Evolutionary conservation across 2,329 filamentous ascomycete species (phyloP).

Genomic region (Verticillium isaacii): DNA sequence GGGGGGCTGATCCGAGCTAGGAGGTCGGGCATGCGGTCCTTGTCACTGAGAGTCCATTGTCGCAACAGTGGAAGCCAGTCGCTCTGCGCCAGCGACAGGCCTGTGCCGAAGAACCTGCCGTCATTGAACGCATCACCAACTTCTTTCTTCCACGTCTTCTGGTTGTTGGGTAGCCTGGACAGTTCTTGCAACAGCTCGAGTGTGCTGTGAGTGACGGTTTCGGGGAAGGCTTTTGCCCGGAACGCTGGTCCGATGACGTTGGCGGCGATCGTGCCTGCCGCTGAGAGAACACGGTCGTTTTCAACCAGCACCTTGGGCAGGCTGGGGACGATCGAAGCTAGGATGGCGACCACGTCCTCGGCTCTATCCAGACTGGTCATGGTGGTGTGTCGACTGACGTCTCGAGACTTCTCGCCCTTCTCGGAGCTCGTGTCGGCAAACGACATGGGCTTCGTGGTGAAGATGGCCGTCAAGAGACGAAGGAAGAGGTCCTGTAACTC

Average conservation of each 20-base stretch:
- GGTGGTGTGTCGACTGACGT: constrained; percentile 31
- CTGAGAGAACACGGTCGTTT: constrained; percentile 74
- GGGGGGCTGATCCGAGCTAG: constrained; percentile 75
- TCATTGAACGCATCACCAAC: constrained; percentile 91
- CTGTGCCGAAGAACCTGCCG: constrained; percentile 72
- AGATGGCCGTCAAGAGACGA: constrained; percentile 83
- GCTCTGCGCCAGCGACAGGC: constrained; percentile 58
- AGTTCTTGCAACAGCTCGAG: constrained; percentile 73
- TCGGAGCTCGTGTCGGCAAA: constrained; percentile 51
- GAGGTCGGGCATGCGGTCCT: constrained; percentile 80
- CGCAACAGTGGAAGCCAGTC: constrained; percentile 81
- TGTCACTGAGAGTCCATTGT: constrained; percentile 82
- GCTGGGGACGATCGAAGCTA: constrained; percentile 74
- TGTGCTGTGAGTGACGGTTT: constrained; percentile 69
- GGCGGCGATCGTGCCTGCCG: constrained; percentile 74
- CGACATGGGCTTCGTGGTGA: constrained; percentile 79
- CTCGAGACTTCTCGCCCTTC: constrained; percentile 31
- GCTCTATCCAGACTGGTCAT: constrained; percentile 40
- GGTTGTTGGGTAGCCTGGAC: constrained; percentile 69
- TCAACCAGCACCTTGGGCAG: constrained; percentile 81
- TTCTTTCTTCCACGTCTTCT: constrained; percentile 92
- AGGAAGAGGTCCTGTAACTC: constrained; percentile 73
- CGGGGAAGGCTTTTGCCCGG: constrained; percentile 80
- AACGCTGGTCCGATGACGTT: constrained; percentile 79
- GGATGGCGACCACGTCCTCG: constrained; percentile 74